Evolutionary conservation across 345 rosid genomes (phyloP).

Genomic region (Psidium friedrichsthalianum): DNA sequence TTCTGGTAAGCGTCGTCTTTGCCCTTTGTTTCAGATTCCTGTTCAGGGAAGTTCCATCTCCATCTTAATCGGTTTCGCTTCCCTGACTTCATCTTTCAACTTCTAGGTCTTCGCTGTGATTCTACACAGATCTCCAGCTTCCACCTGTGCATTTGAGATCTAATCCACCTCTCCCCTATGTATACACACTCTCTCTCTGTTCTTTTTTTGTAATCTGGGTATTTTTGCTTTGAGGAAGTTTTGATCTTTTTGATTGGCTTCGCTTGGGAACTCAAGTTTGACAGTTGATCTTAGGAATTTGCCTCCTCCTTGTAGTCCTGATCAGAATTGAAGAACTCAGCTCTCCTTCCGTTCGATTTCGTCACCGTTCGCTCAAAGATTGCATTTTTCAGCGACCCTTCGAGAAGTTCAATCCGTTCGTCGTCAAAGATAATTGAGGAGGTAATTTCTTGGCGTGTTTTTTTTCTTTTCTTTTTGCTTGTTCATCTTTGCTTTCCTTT

Average conservation of each 20-base stretch:
- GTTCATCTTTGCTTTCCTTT: no score
- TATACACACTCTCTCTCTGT: not conserved
- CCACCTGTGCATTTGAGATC: not conserved
- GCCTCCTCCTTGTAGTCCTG: not conserved
- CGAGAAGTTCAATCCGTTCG: no score
- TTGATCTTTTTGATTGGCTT: not conserved
- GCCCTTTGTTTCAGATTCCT: not conserved
- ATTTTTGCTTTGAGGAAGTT: not conserved
- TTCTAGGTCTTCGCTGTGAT: not conserved
- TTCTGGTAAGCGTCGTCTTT: not conserved
- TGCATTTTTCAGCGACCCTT: no score
- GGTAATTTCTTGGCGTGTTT: no score
- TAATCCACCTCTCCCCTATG: not conserved
- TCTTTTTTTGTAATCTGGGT: not conserved
- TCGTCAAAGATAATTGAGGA: no score
- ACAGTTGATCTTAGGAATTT: not conserved
- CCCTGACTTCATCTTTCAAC: no score
- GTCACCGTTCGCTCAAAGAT: no score
- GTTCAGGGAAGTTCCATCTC: slow-evolving; percentile 23
- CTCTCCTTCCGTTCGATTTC: no score
- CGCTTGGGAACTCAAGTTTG: not conserved
- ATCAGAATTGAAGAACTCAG: no score
- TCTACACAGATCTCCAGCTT: not conserved
- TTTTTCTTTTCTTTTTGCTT: no score
- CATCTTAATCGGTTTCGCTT: not conserved